Conservation (phyloP, 2,329 filamentous ascomycete species). For the Dactylellina cionopaga region DNA sequence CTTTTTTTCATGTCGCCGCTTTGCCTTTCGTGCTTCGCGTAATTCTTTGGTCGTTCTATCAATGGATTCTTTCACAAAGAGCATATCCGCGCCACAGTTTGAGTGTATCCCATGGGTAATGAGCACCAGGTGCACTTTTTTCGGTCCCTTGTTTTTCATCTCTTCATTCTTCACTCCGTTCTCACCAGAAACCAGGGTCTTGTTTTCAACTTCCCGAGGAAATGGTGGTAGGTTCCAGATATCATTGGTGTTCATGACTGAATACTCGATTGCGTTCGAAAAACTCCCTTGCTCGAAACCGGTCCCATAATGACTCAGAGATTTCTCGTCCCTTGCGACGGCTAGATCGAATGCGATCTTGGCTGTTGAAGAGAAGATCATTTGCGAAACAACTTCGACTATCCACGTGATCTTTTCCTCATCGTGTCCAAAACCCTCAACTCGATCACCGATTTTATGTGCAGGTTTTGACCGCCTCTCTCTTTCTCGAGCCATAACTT, state of each 20-base stretch:
- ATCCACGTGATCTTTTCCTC: slow-evolving; percentile 79
- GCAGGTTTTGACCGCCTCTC: slow-evolving; percentile 26
- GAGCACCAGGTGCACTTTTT: slow-evolving; percentile 88
- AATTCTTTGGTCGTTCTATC: slow-evolving; percentile 82
- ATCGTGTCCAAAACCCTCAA: slow-evolving; percentile 58
- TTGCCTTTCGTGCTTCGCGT: slow-evolving; percentile 69
- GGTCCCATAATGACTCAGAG: slow-evolving; percentile 63
- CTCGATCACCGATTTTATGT: slow-evolving; percentile 31
- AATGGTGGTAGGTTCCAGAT: slow-evolving; percentile 93
- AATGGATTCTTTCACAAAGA: slow-evolving; percentile 96
- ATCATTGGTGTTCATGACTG: slow-evolving; percentile 85
- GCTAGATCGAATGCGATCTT: slow-evolving; percentile 88
- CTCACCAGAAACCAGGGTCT: slow-evolving; percentile 30
- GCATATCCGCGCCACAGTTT: slow-evolving; percentile 94
- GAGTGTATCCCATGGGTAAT: slow-evolving; percentile 95
- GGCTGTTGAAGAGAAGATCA: slow-evolving; percentile 90
- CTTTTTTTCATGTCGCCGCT: slow-evolving; percentile 64
- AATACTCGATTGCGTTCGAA: slow-evolving; percentile 79
- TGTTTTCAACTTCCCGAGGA: slow-evolving; percentile 68
- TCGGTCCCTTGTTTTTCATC: slow-evolving; percentile 67
- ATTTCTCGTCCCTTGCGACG: slow-evolving; percentile 85
- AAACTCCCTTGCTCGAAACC: slow-evolving; percentile 63
- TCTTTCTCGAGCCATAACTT: slow-evolving; percentile 41
- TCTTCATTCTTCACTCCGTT: slow-evolving; percentile 18
- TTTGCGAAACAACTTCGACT: slow-evolving; percentile 89